Conservation (phyloP, 108 stramenopile genomes). For the Tribonema minus region DNA sequence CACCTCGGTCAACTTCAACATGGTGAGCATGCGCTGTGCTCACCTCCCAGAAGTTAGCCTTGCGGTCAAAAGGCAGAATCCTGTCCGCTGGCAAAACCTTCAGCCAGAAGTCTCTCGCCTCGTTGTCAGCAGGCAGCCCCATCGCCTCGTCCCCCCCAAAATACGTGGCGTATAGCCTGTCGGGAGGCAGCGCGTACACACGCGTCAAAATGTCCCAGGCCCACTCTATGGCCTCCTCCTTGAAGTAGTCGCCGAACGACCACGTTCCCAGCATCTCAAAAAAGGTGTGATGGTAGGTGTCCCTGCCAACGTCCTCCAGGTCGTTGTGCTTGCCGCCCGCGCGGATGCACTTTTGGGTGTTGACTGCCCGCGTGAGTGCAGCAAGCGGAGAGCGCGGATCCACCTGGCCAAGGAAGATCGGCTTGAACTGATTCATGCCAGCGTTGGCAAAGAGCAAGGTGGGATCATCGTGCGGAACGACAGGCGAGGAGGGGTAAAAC, state of each 20-base stretch:
- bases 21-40: too few relatives aligned
- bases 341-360: conserved; percentile 63
- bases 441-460: conserved; percentile 59
- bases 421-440: conserved; percentile 62
- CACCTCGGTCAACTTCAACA: too few relatives aligned
- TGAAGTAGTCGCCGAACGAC: conserved; percentile 50
- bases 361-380: conserved; percentile 47
- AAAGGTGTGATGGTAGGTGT: conserved; percentile 62
- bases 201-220: conserved; percentile 51
- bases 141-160: conserved; percentile 56
- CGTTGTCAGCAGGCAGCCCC: conserved; percentile 51
- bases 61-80: conserved; percentile 52
- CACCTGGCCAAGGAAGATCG: conserved; percentile 57
- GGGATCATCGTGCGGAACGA: conserved; percentile 54
- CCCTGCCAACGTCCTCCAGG: conserved; percentile 58
- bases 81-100: conserved; percentile 49
- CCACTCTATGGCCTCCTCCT: conserved; percentile 55
- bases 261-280: conserved; percentile 62
- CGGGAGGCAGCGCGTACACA: conserved; percentile 39
- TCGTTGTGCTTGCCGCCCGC: conserved; percentile 62
- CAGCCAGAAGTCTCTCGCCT: conserved; percentile 56
- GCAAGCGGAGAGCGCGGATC: conserved; percentile 53
- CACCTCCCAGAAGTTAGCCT: conserved; percentile 60
- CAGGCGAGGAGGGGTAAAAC: conserved; percentile 71
- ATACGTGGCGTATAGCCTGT: conserved; percentile 60